Percentiles rank a stretch among this genome's conserved stretches.
Conservation (phyloP, 768 basidiomycete genomes). For the Mycena venus region DNA sequence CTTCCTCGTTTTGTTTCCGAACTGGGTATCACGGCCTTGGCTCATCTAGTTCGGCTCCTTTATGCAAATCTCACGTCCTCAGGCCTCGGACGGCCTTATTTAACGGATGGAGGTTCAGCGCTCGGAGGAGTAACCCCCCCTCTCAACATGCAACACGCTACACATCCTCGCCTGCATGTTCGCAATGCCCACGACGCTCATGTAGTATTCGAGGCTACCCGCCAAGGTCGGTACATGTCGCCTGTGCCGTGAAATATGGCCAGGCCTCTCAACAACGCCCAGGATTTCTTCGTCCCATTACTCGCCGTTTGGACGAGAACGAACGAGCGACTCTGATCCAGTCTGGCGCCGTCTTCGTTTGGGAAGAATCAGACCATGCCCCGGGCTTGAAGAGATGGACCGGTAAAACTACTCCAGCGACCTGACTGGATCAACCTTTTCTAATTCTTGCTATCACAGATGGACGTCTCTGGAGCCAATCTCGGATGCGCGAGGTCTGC, state of each 20-base stretch:
- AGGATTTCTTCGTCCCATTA: constrained; percentile 60
- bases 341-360: constrained; percentile 76
- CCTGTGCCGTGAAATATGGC: not conserved
- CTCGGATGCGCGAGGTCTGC: constrained; percentile 71
- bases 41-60: constrained; percentile 5
- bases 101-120: constrained; percentile 42
- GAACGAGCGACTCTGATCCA: constrained; percentile 68
- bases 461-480: constrained; percentile 78
- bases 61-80: constrained; percentile 26
- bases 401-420: constrained; percentile 41
- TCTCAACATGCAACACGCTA: constrained; percentile 68
- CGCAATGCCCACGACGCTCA: constrained; percentile 77
- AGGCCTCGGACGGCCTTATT: constrained; percentile 13
- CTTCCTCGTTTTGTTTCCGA: constrained; percentile 17
- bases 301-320: constrained; percentile 71
- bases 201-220: constrained; percentile 75
- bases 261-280: not conserved
- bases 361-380: constrained; percentile 79
- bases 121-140: constrained; percentile 10
- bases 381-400: constrained; percentile 78
- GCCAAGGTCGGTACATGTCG: constrained; percentile 57
- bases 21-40: constrained; percentile 13
- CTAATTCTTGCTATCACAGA: constrained; percentile 49
- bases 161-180: constrained; percentile 75
- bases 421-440: not conserved